Base-by-base conservation (phyloP, 305 asterid species). In the Fraxinus dipetala region DNA sequence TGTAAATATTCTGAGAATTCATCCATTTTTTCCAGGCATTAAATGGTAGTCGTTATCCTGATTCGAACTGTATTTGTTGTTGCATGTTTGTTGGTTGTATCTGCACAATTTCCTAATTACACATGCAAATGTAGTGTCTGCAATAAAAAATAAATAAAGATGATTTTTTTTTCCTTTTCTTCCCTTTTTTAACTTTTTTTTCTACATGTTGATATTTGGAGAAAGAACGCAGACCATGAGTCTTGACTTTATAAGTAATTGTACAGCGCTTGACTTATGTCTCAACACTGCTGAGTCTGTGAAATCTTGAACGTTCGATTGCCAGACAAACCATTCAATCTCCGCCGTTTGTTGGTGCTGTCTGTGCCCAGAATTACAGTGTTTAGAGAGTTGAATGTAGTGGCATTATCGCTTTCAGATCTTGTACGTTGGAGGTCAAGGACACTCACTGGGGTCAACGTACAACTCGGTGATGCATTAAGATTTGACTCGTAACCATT, bases 261-360 rank as follows among this genome's bases (percentile, higher is more conserved):
- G 35, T 76, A 38, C 70, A 69, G 65, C 79, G 67, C 14, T 34
- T 8, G 63, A 18, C 81, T 67, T 43, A 20, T 79, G 28, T 80
- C 73, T 70, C 82, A 88, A 79, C 87, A 81, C 72, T 54, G 80
- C 43, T 87, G 87, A 81, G 61, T 31, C 72, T 83, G 87, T 45
- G 91, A 85, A 69, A 80, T 79, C 76, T 83, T 86, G 81, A 81
- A 76, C 6, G 84, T 51, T 4, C n/a, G 59, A 6, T 80, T 81
- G 69, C 40, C 82, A 76, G 84, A 79, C 35, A 86, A 77, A 35
- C 83, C 82, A 11, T 77, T 61, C 74, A 85, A 72, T 80, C 89
- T 85, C 78, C 48, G 89, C 79, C 87, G 85, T 85, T 86, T 86
- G 5, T 86, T 85, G 5, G 82, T 70, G 70, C 20, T 14, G 73